These are phyloP conservation scores for Ophiostoma himal-ulmi DNA, from an alignment of 2,329 filamentous ascomycete genomes.

Conservation along the genomic window DNA sequence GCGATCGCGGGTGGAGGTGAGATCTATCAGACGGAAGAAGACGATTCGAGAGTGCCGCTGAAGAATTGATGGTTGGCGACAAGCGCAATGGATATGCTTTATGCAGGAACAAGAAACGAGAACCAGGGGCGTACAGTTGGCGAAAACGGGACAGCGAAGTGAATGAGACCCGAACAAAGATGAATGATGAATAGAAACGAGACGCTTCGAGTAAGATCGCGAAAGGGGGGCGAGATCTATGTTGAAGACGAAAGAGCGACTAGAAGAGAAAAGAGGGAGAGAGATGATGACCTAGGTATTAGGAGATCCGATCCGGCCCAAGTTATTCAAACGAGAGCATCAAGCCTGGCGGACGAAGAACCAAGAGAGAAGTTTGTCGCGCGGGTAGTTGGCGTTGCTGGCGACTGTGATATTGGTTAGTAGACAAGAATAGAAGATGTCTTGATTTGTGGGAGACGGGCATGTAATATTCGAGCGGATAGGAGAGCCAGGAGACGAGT, in stretches of 20 bases:
- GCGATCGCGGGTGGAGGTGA: neutral
- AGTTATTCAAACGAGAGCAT: constrained; percentile 19
- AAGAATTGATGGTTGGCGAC: neutral
- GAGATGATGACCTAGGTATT: neutral
- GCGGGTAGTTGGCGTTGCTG: constrained; percentile 16
- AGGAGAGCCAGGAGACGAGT: neutral
- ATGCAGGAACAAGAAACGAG: constrained; percentile 11
- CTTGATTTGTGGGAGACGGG: constrained; percentile 12
- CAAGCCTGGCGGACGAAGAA: constrained; percentile 16
- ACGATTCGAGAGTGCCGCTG: neutral
- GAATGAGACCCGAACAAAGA: neutral
- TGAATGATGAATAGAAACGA: neutral
- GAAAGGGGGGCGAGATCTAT: neutral
- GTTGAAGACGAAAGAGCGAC: neutral
- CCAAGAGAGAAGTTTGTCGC: constrained; percentile 17
- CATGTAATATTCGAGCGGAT: constrained; percentile 13
- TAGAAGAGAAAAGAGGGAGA: neutral
- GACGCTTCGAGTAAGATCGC: neutral
- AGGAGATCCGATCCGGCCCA: constrained; percentile 8
- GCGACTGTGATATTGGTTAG: constrained; percentile 16
- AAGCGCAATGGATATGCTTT: constrained; percentile 11
- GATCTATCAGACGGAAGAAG: neutral
- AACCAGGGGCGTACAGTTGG: neutral
- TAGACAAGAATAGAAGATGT: constrained; percentile 6
- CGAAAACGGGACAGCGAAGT: neutral